Evolutionary conservation across 1,139 yeast genomes (phyloP), one percentile per base, ranked within the genome.

Genomic region (Taiozyma sp.): DNA sequence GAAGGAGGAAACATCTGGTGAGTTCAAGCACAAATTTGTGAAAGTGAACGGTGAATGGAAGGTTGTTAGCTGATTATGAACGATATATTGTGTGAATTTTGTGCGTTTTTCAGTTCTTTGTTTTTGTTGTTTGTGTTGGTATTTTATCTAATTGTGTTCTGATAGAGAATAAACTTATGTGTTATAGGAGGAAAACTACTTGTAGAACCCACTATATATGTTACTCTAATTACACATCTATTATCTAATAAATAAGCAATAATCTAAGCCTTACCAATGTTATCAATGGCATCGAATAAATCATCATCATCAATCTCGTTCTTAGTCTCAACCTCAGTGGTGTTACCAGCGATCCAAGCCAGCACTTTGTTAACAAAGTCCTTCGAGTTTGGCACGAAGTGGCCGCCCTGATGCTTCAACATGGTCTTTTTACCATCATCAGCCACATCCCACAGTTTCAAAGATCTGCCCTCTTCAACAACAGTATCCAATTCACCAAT

Each of bases 401-500:
- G 96, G 0, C 96, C 95, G 38, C 96, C 96, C 2, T 92, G 87
- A 65, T 89, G 96, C 54, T 74, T 79, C 56, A 88, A 64, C 43
- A 83, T 55, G 3, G 75, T 73, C 43, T 80, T 67, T 7, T 79
- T 73, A 3, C 67, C 70, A 7, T 70, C 72, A 46, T 71, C 71
- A 58, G 85, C 81, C 2, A 74, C 68, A 12, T 88, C 78, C 60
- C 74, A 83, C 43, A 92, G 70, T 1, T 74, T 70, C 69, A 80
- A 70, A 0, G 86, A 77, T 54, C 95, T 75, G 46, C 79, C 84
- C 48, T 87, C 91, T n/a, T 85, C 81, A 3, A 92, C 93, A 16
- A 93, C 85, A 0, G 97, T 89, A 64, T 93, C 99, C 43, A 91
- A 70, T 51, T 92, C 92, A 8, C 98, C 98, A 50, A 84, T 70